Conservation (phyloP, 179 eudicot species). For the Camellia oleifera region DNA sequence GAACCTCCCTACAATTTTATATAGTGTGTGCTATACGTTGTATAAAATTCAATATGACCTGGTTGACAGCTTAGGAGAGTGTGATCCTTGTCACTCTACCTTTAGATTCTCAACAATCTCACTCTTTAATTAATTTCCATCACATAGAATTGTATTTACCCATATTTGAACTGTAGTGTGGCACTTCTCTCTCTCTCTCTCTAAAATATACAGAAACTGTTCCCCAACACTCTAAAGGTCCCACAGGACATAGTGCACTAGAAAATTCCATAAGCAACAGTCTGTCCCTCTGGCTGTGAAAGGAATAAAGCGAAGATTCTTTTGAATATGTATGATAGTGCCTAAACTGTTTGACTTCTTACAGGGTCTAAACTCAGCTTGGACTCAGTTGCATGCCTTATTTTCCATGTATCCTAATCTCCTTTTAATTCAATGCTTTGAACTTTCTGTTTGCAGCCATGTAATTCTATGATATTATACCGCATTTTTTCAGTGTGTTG, state of each 20-base stretch:
- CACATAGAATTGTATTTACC: neutral
- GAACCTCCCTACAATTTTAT: too few relatives aligned
- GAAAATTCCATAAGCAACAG: slow-evolving; percentile 6
- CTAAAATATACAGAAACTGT: neutral
- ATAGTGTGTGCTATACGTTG: too few relatives aligned
- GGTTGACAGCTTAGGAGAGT: neutral
- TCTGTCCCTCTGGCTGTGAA: neutral
- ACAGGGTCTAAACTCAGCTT: neutral
- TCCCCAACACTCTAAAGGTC: slow-evolving; percentile 5
- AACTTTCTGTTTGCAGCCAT: neutral
- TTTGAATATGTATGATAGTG: neutral
- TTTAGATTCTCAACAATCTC: neutral
- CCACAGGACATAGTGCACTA: slow-evolving; percentile 11
- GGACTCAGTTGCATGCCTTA: neutral
- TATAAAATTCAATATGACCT: neutral
- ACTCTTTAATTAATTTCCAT: slow-evolving; percentile 3
- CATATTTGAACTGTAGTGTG: neutral
- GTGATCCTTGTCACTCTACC: neutral
- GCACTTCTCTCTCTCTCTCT: neutral
- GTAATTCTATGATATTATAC: neutral
- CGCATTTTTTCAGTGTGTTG: neutral
- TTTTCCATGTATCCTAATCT: too few relatives aligned
- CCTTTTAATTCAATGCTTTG: neutral
- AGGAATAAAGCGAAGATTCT: neutral
- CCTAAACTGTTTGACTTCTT: neutral